Evolutionary conservation across 768 basidiomycete genomes (phyloP), one percentile per base, ranked within the genome.

Genomic region (Boletus eberwhitei): DNA sequence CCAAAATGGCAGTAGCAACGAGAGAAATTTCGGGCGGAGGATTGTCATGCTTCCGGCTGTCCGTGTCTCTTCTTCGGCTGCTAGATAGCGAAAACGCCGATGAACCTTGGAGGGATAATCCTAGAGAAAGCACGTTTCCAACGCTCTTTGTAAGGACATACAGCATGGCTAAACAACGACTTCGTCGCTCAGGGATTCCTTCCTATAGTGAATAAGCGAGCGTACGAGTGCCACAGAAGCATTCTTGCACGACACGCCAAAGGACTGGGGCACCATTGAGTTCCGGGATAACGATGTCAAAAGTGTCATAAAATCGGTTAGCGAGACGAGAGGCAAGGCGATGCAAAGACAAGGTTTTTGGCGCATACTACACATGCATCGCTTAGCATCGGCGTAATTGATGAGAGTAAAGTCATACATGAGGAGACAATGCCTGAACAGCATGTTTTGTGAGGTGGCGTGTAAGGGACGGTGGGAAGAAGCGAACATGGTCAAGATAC

Each of bases 181-280:
- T 45, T 52, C 31, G 46, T 57, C 48, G 19, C 29, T 22, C 37
- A 53, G 31, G 34, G 8, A 8, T 3, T 29, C 12, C 50, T 40
- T 22, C 24, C 31, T 21, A 35, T n/a, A 50, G 46, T 35, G 12
- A 51, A 26, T 40, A 38, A 48, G 81, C 92, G 45, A 48, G 81
- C 92, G 46, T 72, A 95, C 93, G 88, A 52, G 84, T 85, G 38
- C 90, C 86, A 47, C 84, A 81, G 50, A 95, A 74, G 13, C 76
- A 75, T 53, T 83, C 79, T 37, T 63, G 67, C 21, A 87, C 78
- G 2, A 85, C 75, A 16, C 88, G 79, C 93, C 93, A 96, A 35
- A 93, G 75, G 19, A 93, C 70, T 2, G 88, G 87, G 9, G 84
- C 83, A 3, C 79, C 79, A 65, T 95, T 96, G 58, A 79, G 71